A percentile compares a stretch with the other conserved stretches of the same genome.
These are phyloP conservation scores for Gonapodya prolifera DNA, from an alignment of 192 early-diverging fungal species.

Conservation along the genomic window DNA sequence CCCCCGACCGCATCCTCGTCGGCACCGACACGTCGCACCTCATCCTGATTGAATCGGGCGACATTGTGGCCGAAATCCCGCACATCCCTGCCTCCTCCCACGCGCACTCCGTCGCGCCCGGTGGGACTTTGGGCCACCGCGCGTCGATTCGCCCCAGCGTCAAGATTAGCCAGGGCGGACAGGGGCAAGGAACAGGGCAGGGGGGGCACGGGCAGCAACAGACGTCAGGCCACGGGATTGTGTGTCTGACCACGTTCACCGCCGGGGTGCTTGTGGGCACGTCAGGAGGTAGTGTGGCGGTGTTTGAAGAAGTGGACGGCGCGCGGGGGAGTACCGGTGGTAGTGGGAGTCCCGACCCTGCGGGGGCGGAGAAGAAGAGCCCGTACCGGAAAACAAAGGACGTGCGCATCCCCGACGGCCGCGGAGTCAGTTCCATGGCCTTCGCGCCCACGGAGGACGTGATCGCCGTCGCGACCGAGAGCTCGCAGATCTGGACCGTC, in stretches of 20 bases:
- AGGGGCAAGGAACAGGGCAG: too few species aligned
- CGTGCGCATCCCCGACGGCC: neutral
- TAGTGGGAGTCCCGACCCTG: neutral
- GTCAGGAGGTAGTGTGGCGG: neutral
- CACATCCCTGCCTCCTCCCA: neutral
- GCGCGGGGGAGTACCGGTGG: neutral
- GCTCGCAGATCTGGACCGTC: neutral
- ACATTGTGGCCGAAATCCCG: neutral
- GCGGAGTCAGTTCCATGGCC: neutral
- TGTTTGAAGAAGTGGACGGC: neutral
- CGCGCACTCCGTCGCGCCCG: conserved; percentile 37
- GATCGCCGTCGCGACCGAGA: neutral
- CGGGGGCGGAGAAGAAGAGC: neutral
- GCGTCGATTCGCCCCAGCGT: conserved; percentile 31
- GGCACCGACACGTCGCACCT: neutral
- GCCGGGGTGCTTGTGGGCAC: neutral
- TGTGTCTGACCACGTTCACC: neutral
- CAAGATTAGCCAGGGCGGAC: conserved; percentile 35
- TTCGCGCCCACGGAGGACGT: neutral
- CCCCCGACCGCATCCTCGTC: neutral
- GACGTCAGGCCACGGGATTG: neutral
- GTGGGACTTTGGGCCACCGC: conserved; percentile 29
- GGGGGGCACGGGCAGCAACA: conserved; percentile 24
- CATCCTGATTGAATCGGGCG: neutral
- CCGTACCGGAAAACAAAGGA: neutral